These are phyloP conservation scores for Pinguiococcus pyrenoidosus DNA, from an alignment of 108 stramenopile species.

Conservation along the genomic window DNA sequence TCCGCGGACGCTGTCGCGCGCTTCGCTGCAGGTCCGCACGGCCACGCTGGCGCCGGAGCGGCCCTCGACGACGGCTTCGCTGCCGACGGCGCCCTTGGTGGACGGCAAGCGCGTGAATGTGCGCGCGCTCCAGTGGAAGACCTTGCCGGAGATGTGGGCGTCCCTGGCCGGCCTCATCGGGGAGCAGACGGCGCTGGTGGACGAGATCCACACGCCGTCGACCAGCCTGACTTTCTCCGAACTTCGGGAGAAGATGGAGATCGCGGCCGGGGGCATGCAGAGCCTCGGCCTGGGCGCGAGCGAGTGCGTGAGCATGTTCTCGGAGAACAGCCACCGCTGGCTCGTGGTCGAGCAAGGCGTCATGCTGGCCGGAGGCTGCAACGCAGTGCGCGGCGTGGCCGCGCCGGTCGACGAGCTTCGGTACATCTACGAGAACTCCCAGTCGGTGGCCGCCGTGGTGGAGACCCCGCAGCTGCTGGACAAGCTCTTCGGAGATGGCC, in stretches of 20 bases:
- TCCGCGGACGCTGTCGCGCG: too few species aligned
- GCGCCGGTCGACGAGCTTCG: constrained; percentile 12
- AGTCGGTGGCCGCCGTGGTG: constrained; percentile 16
- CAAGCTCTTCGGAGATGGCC: constrained; percentile 3
- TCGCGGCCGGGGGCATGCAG: constrained; percentile 1
- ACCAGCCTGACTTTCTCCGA: constrained; percentile 3
- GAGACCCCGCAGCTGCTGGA: constrained; percentile 15
- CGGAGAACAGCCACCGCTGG: constrained; percentile 25
- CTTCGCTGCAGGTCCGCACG: too few species aligned
- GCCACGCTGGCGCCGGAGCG: too few species aligned
- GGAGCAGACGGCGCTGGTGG: neutral
- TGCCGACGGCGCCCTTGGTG: too few species aligned
- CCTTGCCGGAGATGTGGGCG: constrained; percentile 12
- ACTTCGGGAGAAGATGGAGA: neutral
- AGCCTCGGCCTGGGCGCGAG: neutral
- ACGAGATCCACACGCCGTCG: constrained; percentile 1
- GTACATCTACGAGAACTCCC: constrained; percentile 22
- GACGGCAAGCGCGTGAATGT: too few species aligned
- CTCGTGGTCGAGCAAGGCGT: constrained; percentile 19
- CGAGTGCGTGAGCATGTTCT: constrained; percentile 19
- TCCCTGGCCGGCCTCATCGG: neutral
- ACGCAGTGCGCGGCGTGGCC: constrained; percentile 16
- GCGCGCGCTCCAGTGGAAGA: too few species aligned
- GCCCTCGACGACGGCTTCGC: too few species aligned
- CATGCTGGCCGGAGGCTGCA: constrained; percentile 20